Evolutionary conservation across 805 yeast genomes (phyloP).

Genomic region (Danielia oregonensis): DNA sequence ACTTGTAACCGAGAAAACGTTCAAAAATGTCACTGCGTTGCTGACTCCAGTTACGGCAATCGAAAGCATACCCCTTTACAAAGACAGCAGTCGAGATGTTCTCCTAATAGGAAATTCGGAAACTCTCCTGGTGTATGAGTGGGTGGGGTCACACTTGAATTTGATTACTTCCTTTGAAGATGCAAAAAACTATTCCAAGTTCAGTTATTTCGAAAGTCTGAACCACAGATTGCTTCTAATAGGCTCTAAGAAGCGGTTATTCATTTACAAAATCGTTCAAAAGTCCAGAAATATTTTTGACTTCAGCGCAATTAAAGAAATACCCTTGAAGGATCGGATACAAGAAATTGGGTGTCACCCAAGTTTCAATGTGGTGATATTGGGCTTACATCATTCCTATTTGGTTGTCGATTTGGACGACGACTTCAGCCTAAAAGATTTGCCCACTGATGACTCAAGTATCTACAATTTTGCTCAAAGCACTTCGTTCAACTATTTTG

Average conservation of each 20-base stretch:
- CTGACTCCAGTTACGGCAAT: conserved; percentile 18
- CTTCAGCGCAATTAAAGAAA: conserved; percentile 22
- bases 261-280: conserved; percentile 23
- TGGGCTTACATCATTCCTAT: conserved; percentile 25
- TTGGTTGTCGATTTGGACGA: conserved; percentile 20
- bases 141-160: conserved; percentile 32
- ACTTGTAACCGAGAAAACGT: conserved; percentile 19
- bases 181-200: conserved; percentile 15
- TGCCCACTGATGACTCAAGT: conserved; percentile 19
- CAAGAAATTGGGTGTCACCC: conserved; percentile 16
- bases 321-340: conserved; percentile 29
- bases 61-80: conserved; percentile 12
- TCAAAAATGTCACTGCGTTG: conserved; percentile 17
- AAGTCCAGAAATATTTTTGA: conserved; percentile 29
- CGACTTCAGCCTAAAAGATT: conserved; percentile 13
- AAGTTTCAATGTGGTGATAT: conserved; percentile 8
- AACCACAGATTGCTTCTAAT: conserved; percentile 22
- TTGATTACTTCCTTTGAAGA: conserved; percentile 29
- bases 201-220: conserved; percentile 16
- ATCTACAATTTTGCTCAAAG: conserved; percentile 17
- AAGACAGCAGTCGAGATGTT: conserved; percentile 20
- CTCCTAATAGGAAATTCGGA: conserved; percentile 25
- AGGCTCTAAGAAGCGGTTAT: conserved; percentile 28
- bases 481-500: conserved; percentile 38
- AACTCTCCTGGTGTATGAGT: conserved; percentile 21